Conservation (phyloP, 164 flowering plant species). For the Liquidambar formosana region DNA sequence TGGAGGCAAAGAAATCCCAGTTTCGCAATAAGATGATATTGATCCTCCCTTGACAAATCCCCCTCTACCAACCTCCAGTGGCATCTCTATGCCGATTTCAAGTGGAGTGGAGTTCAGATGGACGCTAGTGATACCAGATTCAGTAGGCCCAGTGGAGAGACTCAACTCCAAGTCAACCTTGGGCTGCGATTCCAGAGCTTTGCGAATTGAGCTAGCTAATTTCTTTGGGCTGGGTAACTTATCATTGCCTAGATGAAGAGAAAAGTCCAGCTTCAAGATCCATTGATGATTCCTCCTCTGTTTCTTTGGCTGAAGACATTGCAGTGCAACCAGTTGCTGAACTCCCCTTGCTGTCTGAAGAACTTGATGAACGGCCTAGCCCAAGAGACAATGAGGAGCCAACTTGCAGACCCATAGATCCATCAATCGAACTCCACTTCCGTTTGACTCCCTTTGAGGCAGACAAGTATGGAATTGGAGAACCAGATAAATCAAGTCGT, state of each 20-base stretch:
- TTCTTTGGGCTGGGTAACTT: conserved; percentile 44
- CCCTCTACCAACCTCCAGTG: conserved; percentile 12
- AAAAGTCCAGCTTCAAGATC: conserved; percentile 74
- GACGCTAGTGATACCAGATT: conserved; percentile 68
- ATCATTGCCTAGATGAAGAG: conserved; percentile 76
- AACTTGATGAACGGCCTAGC: conserved; percentile 72
- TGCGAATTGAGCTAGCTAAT: conserved; percentile 23
- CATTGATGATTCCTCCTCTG: conserved; percentile 82
- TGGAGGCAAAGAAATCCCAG: conserved; percentile 27
- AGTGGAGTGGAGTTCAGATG: conserved; percentile 23
- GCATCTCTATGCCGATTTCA: conserved; percentile 22
- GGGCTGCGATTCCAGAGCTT: conserved; percentile 30
- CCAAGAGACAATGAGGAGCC: conserved; percentile 62
- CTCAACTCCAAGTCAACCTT: conserved; percentile 70
- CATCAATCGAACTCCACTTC: conserved; percentile 60
- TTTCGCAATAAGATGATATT: conserved; percentile 34
- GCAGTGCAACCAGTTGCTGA: conserved; percentile 80
- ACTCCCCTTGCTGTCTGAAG: conserved; percentile 90
- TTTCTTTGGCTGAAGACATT: conserved; percentile 81
- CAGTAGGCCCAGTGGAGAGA: conserved; percentile 70
- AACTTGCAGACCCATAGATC: conserved; percentile 37
- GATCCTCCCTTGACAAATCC: conserved; percentile 47
- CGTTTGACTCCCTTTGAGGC: conserved; percentile 67
- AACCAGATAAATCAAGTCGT: conserved; percentile 58
- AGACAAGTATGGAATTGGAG: conserved; percentile 27